Evolutionary conservation across 208 protist species (phyloP).

Genomic region (Leishmania braziliensis): DNA sequence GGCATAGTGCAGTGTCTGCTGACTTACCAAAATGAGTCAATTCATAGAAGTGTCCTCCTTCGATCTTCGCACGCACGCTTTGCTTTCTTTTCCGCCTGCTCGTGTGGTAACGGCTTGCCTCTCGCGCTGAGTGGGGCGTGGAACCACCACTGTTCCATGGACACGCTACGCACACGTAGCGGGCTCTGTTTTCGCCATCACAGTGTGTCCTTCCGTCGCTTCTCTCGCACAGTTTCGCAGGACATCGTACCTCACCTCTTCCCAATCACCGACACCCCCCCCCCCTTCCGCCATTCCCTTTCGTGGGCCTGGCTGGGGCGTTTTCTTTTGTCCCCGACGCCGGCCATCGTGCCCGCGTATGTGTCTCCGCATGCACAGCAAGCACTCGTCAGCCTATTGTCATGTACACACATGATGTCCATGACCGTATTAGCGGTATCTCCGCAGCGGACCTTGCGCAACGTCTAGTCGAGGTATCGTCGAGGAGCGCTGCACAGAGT

Average conservation of each 20-base stretch:
- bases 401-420: constrained; percentile 7
- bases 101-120: background rate
- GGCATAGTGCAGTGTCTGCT: background rate
- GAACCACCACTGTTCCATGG: background rate
- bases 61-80: background rate
- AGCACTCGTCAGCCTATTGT: background rate
- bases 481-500: background rate
- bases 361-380: background rate
- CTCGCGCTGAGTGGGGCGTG: background rate
- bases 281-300: too few relatives aligned
- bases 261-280: background rate
- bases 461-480: constrained; percentile 4
- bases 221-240: background rate
- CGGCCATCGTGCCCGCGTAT: background rate
- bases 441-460: constrained; percentile 12
- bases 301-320: background rate
- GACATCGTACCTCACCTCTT: background rate
- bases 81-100: background rate
- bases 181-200: background rate
- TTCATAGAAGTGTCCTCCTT: background rate
- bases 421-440: constrained; percentile 1
- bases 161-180: background rate
- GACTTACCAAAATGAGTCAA: background rate
- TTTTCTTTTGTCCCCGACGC: background rate
- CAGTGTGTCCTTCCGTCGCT: background rate